A percentile compares a stretch with the other conserved stretches of the same genome.
Conservation (phyloP, 257 asterid species). For the Scutellaria galericulata region DNA sequence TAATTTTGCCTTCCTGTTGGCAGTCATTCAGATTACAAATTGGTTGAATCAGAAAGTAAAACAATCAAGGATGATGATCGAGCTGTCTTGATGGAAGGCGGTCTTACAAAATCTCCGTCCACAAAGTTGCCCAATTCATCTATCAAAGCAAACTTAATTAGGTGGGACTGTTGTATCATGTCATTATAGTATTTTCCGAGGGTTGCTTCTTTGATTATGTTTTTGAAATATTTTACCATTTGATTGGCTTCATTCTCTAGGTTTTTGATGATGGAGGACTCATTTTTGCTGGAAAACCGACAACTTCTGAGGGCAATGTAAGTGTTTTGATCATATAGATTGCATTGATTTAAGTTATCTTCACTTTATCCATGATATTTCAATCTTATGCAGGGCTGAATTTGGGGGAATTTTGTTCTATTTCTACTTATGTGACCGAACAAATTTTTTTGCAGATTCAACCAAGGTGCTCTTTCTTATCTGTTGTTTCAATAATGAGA, state of each 20-base stretch:
- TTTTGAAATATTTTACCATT: conserved; percentile 31
- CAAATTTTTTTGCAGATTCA: conserved; percentile 74
- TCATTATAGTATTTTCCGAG: conserved; percentile 13
- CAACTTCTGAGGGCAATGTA: conserved; percentile 53
- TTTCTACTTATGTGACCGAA: conserved; percentile 86
- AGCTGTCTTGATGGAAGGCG: conserved; percentile 80
- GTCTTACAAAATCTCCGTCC: conserved; percentile 69
- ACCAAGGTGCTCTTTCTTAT: conserved; percentile 63
- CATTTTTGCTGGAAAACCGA: conserved; percentile 56
- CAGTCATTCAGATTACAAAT: conserved; percentile 86
- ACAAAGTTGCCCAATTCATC: conserved; percentile 54
- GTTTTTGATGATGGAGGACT: conserved; percentile 48
- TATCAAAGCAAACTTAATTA: conserved; percentile 62
- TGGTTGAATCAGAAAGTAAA: conserved; percentile 62
- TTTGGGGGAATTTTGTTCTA: conserved; percentile 78
- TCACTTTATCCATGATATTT: conserved; percentile 25
- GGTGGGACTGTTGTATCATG: conserved; percentile 45
- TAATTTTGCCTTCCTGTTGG: conserved; percentile 33
- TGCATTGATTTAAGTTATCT: conserved; percentile 12
- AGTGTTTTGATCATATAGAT: conserved; percentile 34
- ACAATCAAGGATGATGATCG: conserved; percentile 75
- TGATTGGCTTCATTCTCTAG: conserved; percentile 36
- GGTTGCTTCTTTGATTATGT: conserved; percentile 22
- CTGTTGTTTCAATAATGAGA: conserved; percentile 23
- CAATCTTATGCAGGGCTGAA: conserved; percentile 71